Base-by-base conservation (phyloP, 495 filamentous ascomycete genomes). In the Lepidopterella palustris region DNA sequence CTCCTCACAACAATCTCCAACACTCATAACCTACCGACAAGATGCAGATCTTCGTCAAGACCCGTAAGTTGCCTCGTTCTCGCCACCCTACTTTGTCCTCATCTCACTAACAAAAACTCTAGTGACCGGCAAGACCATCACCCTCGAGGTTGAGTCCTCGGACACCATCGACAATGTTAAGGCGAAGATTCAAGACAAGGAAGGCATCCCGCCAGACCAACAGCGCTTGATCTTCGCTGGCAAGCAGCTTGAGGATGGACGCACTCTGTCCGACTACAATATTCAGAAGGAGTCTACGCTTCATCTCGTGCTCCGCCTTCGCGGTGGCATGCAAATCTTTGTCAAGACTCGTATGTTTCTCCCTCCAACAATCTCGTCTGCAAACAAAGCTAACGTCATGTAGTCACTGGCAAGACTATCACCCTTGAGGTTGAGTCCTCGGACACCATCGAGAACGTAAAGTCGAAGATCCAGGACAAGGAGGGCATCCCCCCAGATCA, bases 161-260 rank as follows among this genome's bases (percentile, higher is more conserved):
- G 92, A 97, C 70, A 97, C 92, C 61, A 97, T 97, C 80, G 93
- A 97, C 80, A 97, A 97, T 69, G 92, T 97, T 67, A 97, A 97
- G 87, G 82, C 82, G 60, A 97, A 97, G 87, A 97, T 97, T 54
- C 92, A 97, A 76, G 92, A 97, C 74, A 97, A 97, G 89, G 92
- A 97, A 77, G 92, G 92, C 42, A 97, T 97, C 68, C 92, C 92
- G 48, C 92, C 92, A 10, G 92, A 97, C 75, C 92, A 97, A 75
- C 92, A 97, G 82, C 92, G 92, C 73, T 77, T 97, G 77, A 97
- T 97, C 79, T 97, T 97, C 71, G 92, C 92, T 62, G 92, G 92
- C 63, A 97, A 97, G 85, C 92, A 97, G 73, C 85, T 97, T 11
- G 92, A 97, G 73, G 92, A 97, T 72, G 92, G 92, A 63, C 92